Evolutionary conservation across 164 flowering plant species (phyloP), one percentile per base, ranked within the genome.

Genomic region (Cinnamomum micranthum): DNA sequence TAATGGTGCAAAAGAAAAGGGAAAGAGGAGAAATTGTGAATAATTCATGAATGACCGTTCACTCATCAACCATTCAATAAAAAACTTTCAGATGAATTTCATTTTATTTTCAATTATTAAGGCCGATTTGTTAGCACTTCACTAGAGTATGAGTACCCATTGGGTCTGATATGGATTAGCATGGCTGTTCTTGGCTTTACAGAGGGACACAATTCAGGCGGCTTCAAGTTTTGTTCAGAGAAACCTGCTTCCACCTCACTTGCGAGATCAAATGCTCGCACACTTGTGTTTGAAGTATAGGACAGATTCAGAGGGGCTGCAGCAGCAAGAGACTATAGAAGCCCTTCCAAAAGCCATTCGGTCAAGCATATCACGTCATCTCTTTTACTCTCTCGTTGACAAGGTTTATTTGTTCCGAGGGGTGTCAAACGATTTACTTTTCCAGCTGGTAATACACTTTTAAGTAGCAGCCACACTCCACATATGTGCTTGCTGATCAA

Each of bases 241-340:
- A 79, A 90, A 94, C 80, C 94, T 80, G 55, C 81, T 94, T 69
- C 97, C 97, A 1, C 58, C 50, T 25, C 84, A 96, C 2, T 78
- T 94, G 69, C 92, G 88, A 83, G 98, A 95, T 72, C 99, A 95
- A 80, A 95, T 95, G 99, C 88, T 95, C 77, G 91, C 98, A 47
- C 99, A 95, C 80, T 83, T 95, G 82, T 90, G 90, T 78, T 82
- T 95, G 83, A 95, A 93, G 85, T 95, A 80, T 81, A 86, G 96
- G 81, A 93, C 98, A 33, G 97, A 93, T 73, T 91, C 95, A 2
- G 97, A 95, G 76, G 97, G 97, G 52, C 82, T 95, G 58, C 98
- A 91, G 77, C 98, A 92, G 80, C 95, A 95, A 78, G 97, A 91
- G 76, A 89, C 89, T 66, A 90, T 95, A 68, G 97, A 93, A 77